These are phyloP conservation scores for Zelopaecilomyces penicillatus DNA, from an alignment of 2,329 filamentous ascomycete species.

Conservation along the genomic window DNA sequence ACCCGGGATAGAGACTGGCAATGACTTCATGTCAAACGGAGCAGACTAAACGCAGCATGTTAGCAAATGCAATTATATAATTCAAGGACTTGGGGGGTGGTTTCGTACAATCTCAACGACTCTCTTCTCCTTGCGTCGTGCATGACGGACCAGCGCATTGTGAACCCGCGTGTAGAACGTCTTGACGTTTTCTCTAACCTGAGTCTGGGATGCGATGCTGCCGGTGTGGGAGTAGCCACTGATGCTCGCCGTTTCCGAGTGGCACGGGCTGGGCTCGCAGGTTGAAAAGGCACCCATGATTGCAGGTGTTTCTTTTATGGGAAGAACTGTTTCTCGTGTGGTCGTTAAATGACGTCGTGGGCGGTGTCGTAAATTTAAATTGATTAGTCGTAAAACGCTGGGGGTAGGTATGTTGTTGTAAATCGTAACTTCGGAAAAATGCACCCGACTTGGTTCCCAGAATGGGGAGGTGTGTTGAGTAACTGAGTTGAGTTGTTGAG, in stretches of 20 bases:
- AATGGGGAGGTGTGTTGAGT: too few relatives aligned
- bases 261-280: background rate
- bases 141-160: conserved; percentile 26
- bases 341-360: too few relatives aligned
- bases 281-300: too few relatives aligned
- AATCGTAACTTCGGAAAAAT: too few relatives aligned
- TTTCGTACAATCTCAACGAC: conserved; percentile 38
- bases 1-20: conserved; percentile 44
- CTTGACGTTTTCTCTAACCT: conserved; percentile 34
- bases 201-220: conserved; percentile 15
- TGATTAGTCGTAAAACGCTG: too few relatives aligned
- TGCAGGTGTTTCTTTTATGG: too few relatives aligned
- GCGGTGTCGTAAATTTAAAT: too few relatives aligned
- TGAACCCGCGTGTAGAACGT: conserved; percentile 37
- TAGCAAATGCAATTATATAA: conserved; percentile 10
- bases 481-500: too few relatives aligned
- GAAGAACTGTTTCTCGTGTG: too few relatives aligned
- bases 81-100: background rate
- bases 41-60: conserved; percentile 37
- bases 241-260: conserved; percentile 8
- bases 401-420: too few relatives aligned
- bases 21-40: conserved; percentile 50
- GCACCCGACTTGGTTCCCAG: too few relatives aligned
- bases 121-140: conserved; percentile 34
- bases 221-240: conserved; percentile 5